These are phyloP conservation scores for Chaetothyriales sp. DNA, from an alignment of 2,329 filamentous ascomycete genomes.

Conservation along the genomic window DNA sequence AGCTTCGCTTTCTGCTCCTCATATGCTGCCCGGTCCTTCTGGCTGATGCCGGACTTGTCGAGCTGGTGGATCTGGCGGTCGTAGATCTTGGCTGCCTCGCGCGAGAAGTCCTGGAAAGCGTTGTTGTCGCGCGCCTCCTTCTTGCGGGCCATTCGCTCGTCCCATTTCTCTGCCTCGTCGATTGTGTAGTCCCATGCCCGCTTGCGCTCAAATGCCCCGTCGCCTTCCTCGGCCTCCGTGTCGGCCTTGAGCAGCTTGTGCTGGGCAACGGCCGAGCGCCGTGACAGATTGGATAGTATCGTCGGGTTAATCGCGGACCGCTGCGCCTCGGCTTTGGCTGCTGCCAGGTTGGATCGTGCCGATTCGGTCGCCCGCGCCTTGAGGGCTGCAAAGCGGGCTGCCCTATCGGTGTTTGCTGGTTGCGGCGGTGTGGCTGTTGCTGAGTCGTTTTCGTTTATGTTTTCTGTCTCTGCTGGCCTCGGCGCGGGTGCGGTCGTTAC, in stretches of 20 bases:
- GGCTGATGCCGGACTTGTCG: conserved; percentile 34
- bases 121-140: conserved; percentile 65
- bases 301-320: conserved; percentile 62
- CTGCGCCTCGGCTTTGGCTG: conserved; percentile 69
- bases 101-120: conserved; percentile 75
- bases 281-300: conserved; percentile 61
- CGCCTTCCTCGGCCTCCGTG: conserved; percentile 61
- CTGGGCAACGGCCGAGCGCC: conserved; percentile 72
- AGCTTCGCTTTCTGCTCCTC: conserved; percentile 54
- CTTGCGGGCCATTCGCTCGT: conserved; percentile 78
- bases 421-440: conserved; percentile 2
- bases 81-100: conserved; percentile 83
- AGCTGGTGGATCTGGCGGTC: conserved; percentile 74
- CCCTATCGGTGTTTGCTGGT: conserved; percentile 8
- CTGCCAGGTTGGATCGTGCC: conserved; percentile 61
- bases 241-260: conserved; percentile 92
- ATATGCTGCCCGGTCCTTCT: conserved; percentile 57
- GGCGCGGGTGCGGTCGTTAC: not conserved
- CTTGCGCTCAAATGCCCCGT: conserved; percentile 65
- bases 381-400: conserved; percentile 17
- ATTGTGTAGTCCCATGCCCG: conserved; percentile 97
- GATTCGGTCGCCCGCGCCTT: conserved; percentile 27
- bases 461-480: not conserved
- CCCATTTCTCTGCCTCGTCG: conserved; percentile 89
- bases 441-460: not conserved